Evolutionary conservation across 371 early-diverging fungal genomes (phyloP), one percentile per base, ranked within the genome.

Genomic region (Apophysomyces variabilis): DNA sequence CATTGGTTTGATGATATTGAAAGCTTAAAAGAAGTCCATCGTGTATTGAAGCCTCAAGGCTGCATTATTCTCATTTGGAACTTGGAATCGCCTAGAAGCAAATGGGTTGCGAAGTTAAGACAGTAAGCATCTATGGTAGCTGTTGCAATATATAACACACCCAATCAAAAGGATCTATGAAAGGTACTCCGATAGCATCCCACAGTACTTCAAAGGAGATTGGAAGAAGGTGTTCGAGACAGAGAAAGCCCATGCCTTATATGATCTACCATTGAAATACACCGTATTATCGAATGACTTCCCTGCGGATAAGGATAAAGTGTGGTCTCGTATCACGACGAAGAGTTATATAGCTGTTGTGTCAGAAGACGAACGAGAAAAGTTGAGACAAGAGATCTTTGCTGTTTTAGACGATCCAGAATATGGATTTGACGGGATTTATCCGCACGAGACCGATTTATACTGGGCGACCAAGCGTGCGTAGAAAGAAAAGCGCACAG

Each of bases 1-100:
- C 87, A 87, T 58, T 87, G 87, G 87, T 87, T 85, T 70, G 83
- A 78, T 47, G 75, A 79, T 57, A 56, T 78, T 7, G 60, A 72
- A 36, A 75, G 79, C 21, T 60, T 87, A 7, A 43, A 50, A 7
- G 87, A 87, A 61, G 72, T 84, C n/a, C 71, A 75, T 38, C 79
- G 54, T 39, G 79, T 85, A 0, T 62, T 87, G 57, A 78, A 82
- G 54, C 76, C 79, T 6, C 69, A 70, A 1, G 87, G 87, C 4
- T 35, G 62, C 5, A 9, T 81, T 8, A 63, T 77, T 1, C 50
- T 85, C n/a, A 72, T 82, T 1, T 85, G 86, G 85, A 85, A 85
- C 57, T 71, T 84, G 82, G 85, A 83, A 46, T 74, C 74, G 45
- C 65, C 67, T 37, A 64, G 75, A 8, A 65, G 76, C 47, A 57